These are phyloP conservation scores for Teratosphaeria gauchensis DNA, from an alignment of 2,329 filamentous ascomycete genomes.

Conservation along the genomic window DNA sequence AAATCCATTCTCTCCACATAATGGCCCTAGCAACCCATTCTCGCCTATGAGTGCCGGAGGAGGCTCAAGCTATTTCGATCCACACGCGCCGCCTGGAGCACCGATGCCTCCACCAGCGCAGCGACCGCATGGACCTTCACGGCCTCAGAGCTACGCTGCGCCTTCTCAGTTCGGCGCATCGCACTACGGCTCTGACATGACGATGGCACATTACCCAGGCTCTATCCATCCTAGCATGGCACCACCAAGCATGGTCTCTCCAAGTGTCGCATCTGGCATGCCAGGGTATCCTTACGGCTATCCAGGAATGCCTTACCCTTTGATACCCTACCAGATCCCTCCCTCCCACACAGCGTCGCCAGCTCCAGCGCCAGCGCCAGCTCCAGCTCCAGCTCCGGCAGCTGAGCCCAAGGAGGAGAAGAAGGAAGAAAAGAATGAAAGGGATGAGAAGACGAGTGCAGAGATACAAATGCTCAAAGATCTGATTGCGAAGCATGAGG, in stretches of 20 bases:
- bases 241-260: background rate
- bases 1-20: slow-evolving; percentile 31
- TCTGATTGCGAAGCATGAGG: slow-evolving; percentile 33
- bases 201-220: slow-evolving; percentile 15
- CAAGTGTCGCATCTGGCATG: background rate
- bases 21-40: slow-evolving; percentile 18
- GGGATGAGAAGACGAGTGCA: slow-evolving; percentile 13
- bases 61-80: slow-evolving; percentile 29
- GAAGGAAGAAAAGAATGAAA: slow-evolving; percentile 6
- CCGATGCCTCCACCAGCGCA: slow-evolving; percentile 8
- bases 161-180: slow-evolving; percentile 8
- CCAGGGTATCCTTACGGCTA: background rate
- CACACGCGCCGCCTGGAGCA: slow-evolving; percentile 10
- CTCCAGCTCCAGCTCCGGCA: slow-evolving; percentile 8
- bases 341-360: background rate
- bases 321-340: background rate
- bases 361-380: slow-evolving; percentile 21
- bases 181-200: slow-evolving; percentile 17
- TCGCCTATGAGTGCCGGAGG: slow-evolving; percentile 19
- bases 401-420: slow-evolving; percentile 8
- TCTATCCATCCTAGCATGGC: slow-evolving; percentile 4
- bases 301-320: slow-evolving; percentile 8
- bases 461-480: slow-evolving; percentile 27
- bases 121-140: slow-evolving; percentile 14
- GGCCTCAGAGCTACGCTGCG: slow-evolving; percentile 22